Base-by-base conservation (phyloP, 805 yeast species). In the Starmera quercuum region DNA sequence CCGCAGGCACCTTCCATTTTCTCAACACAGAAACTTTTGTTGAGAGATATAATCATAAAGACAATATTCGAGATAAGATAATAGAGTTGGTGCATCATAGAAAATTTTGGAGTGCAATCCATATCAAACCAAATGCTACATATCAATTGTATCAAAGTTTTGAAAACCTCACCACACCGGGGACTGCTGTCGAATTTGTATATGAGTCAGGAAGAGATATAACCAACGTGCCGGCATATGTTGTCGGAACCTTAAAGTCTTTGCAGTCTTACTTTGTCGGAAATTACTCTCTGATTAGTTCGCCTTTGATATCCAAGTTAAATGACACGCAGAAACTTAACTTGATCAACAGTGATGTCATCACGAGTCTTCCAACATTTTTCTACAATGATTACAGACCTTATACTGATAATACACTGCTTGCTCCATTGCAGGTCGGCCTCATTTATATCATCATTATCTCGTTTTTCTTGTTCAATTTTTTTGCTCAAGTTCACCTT, bases 351-450 rank as follows among this genome's bases (percentile, higher is more conserved):
- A 41, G 44, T 19, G 39, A 55, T 11, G n/a, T 40, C 5, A 31
- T 59, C 5, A 31, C 62, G 8, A 46, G 64, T 20, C 65, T 64
- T n/a, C 56, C 69, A 12, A 40, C 37, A 1, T 59, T 73, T 35
- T 20, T 40, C 1, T 53, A 43, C 26, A 28, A 47, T 3, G 86
- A 82, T 47, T 54, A 63, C 32, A 59, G 64, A n/a, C 83, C 83
- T 2, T 63, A 59, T 33, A 54, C 55, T 1, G 60, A 73, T 44
- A 61, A 71, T 3, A 75, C 72, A 5, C 49, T 77, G 11, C 44
- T 68, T 29, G 87, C 87, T 1, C 86, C 88, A 5, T 54, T 75
- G 5, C 90, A 82, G 53, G 78, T 83, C 39, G 92, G 92, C 33
- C 65, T 81, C 42, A 78, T 83, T 53, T 83, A 75, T 51, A 62